Conservation (phyloP, 1,284 basidiomycete genomes). For the Ceratobasidium papillatum region DNA sequence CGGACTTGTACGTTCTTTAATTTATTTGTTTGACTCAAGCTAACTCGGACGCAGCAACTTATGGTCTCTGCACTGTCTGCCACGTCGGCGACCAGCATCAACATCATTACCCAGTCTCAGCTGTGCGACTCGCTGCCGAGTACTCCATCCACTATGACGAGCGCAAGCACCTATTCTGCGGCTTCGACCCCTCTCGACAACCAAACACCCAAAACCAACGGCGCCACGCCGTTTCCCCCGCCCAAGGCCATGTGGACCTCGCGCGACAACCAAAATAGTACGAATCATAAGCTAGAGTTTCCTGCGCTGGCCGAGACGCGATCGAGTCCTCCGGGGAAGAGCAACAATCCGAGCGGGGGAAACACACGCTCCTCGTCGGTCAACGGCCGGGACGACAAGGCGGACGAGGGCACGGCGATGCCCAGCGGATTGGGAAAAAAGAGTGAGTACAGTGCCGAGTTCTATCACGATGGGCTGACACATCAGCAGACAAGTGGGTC, state of each 20-base stretch:
- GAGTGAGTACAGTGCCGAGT: conserved; percentile 3
- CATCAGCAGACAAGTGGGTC: conserved; percentile 52
- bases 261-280: not conserved
- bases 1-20: not conserved
- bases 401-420: not conserved
- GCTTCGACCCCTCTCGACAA: conserved; percentile 11
- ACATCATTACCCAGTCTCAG: conserved; percentile 3
- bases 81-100: conserved; percentile 22
- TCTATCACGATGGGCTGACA: not conserved
- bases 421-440: conserved; percentile 33
- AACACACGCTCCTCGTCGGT: conserved; percentile 25
- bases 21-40: not conserved
- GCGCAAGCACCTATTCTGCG: conserved; percentile 19
- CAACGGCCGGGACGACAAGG: conserved; percentile 29
- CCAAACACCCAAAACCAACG: conserved; percentile 23
- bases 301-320: conserved; percentile 29
- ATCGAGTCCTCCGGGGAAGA: conserved; percentile 12
- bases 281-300: not conserved
- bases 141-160: conserved; percentile 36
- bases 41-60: conserved; percentile 1
- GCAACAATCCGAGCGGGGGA: conserved; percentile 22
- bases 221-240: not conserved
- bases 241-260: not conserved
- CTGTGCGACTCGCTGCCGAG: conserved; percentile 29
- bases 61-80: conserved; percentile 33